Evolutionary conservation across 106 monocot species (phyloP), one percentile per base, ranked within the genome.

Genomic region (Phalaenopsis equestris): DNA sequence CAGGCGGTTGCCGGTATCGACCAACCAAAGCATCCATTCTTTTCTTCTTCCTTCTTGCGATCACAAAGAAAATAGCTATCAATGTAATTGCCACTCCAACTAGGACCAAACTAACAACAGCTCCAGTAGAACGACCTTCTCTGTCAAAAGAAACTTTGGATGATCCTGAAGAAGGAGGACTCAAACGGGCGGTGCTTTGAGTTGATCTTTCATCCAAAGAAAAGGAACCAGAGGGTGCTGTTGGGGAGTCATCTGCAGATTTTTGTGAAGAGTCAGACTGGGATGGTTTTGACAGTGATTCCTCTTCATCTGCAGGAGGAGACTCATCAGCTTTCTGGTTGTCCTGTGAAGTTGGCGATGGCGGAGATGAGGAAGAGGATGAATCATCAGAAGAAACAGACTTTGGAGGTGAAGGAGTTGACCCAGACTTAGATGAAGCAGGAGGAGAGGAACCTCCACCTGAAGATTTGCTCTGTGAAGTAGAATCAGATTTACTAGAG

Each of bases 21-120:
- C 47, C 72, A 21, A 81, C 67, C 73, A 83, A 79, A 3, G 42
- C 78, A 56, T 86, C 67, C 72, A 57, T 17, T 49, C 45, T 86
- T 55, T 57, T 86, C 65, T 56, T 84, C 67, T 73, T 88, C 77
- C 72, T 92, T 78, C 47, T 85, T 30, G 72, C 11, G 21, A 81
- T 43, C 38, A 87, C 43, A 17, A 87, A 68, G 46, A 83, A 78
- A 52, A 87, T 41, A 10, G 75, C 78, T 17, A 83, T 36, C 38
- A 90, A 56, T 42, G 77, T 36, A 78, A 90, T 21, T 16, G 79
- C 19, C 37, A 88, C 30, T 73, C 80, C 92, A 41, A 76, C 78
- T 19, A 92, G 8, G 11, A 80, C 47, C 56, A 90, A 12, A n/a
- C 84, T 83, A 70, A 84, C 61, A 36, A 81, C n/a, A 73, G 74